Evolutionary conservation across 176 grass and related monocot species (phyloP), one percentile per base, ranked within the genome.

Genomic region (Elaeis guineensis): DNA sequence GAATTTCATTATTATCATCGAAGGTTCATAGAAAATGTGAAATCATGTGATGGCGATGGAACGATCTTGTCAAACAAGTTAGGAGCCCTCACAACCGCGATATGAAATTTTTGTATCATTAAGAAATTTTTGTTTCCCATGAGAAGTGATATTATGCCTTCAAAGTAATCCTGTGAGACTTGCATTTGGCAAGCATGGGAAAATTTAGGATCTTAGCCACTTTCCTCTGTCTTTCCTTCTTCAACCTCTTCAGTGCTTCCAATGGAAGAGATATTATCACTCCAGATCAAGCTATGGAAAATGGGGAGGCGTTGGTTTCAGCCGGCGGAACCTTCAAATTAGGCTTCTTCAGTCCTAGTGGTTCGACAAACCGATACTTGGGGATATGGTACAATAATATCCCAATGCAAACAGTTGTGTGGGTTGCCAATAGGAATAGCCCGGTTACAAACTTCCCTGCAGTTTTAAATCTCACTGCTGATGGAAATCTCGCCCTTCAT

Each of bases 381-480:
- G 62, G 48, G 17, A 65, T 65, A 6, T 25, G 62, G 21, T 65
- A 65, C 49, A 8, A 8, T 6, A 65, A 65, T 17, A 16, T 11
- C 12, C 0, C 15, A 22, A 28, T 32, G 16, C 58, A 14, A 30
- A 49, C 12, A 22, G 62, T 52, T 17, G 62, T 65, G 7, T 65
- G 62, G 62, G 19, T 65, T 18, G 62, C 62, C 62, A 65, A 65
- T 16, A 17, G 62, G 49, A 9, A 24, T 15, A 9, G 17, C 0
- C 5, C 21, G 6, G 2, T 65, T 39, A 18, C 7, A 21, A 1
- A 7, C 48, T 50, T 20, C 21, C 50, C 44, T 17, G 44, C 19
- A 65, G 17, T 22, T 17, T 7, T 51, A 6, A 51, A 51, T 23
- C 21, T 65, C 4, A 65, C 49, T 14, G 19, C 20, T 4, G 20